Conservation (phyloP, 2,329 filamentous ascomycete species). For the Endocalyx cinctus region DNA sequence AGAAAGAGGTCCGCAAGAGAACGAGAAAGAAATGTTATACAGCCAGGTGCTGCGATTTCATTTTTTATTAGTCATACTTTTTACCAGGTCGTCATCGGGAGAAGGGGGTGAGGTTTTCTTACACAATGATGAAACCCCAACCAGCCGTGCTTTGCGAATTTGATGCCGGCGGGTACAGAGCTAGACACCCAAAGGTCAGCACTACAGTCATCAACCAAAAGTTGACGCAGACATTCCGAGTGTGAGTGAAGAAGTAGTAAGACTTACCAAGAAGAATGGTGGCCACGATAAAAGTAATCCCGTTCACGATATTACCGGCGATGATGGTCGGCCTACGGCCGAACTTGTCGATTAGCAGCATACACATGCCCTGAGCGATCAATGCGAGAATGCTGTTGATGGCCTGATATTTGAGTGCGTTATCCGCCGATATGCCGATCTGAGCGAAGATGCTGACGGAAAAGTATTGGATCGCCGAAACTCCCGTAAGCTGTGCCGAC, state of each 20-base stretch:
- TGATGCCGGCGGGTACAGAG: slow-evolving; percentile 55
- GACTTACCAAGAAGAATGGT: slow-evolving; percentile 40
- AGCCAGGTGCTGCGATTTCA: slow-evolving; percentile 58
- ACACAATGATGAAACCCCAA: slow-evolving; percentile 69
- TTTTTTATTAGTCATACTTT: slow-evolving; percentile 2
- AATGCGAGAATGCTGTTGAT: slow-evolving; percentile 70
- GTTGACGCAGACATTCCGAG: too few species aligned
- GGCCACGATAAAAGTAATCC: slow-evolving; percentile 67
- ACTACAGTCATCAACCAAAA: too few species aligned
- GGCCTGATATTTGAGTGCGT: slow-evolving; percentile 70
- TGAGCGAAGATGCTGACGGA: slow-evolving; percentile 62
- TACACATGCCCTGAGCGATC: slow-evolving; percentile 63
- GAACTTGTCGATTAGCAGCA: slow-evolving; percentile 63
- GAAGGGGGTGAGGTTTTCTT: slow-evolving; percentile 7
- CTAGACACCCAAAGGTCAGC: slow-evolving; percentile 11
- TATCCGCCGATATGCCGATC: slow-evolving; percentile 61
- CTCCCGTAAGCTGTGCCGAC: slow-evolving; percentile 72
- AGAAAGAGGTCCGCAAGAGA: slow-evolving; percentile 64
- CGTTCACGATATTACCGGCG: slow-evolving; percentile 65
- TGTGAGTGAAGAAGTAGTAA: too few species aligned
- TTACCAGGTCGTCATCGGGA: neutral
- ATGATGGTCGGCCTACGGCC: slow-evolving; percentile 72
- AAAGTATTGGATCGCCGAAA: slow-evolving; percentile 72
- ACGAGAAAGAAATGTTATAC: slow-evolving; percentile 74
- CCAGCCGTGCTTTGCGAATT: slow-evolving; percentile 49